Evolutionary conservation across 2,329 filamentous ascomycete genomes (phyloP).

Genomic region (Gremmenia infestans): DNA sequence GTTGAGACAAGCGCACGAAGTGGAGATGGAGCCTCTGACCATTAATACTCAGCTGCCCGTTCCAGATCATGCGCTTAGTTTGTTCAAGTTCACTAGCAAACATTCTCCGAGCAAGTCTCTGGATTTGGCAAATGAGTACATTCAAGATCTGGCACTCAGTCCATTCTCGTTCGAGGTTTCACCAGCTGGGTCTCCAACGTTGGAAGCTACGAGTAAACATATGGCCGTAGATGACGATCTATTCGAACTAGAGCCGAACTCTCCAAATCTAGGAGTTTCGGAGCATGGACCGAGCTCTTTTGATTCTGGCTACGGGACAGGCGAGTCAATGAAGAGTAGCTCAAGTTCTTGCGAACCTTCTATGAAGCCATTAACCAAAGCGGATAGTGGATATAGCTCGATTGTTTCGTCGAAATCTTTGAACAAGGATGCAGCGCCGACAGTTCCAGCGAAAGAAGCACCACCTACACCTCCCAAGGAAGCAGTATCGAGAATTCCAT

Average conservation of each 20-base stretch:
- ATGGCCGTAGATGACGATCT: conserved; percentile 44
- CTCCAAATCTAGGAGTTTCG: conserved; percentile 9
- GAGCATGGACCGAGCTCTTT: conserved; percentile 15
- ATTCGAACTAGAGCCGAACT: conserved; percentile 33
- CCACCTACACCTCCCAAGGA: conserved; percentile 18
- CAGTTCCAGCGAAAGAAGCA: conserved; percentile 11
- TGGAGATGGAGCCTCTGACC: conserved; percentile 10
- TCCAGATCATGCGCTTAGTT: conserved; percentile 14
- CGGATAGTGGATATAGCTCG: conserved; percentile 59
- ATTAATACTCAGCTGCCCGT: conserved; percentile 12
- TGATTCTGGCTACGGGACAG: conserved; percentile 23
- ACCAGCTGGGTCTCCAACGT: conserved; percentile 28
- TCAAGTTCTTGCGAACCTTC: conserved; percentile 10
- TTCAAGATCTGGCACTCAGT: conserved; percentile 27
- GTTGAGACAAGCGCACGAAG: conserved; percentile 13
- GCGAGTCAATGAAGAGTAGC: conserved; percentile 1
- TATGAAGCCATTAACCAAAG: conserved; percentile 45
- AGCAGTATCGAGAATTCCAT: conserved; percentile 8
- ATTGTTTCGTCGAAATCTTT: conserved; percentile 53
- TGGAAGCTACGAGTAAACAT: conserved; percentile 44
- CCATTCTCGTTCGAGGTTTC: conserved; percentile 34
- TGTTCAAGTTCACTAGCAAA: conserved; percentile 18
- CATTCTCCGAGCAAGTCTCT: conserved; percentile 20
- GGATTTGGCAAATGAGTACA: conserved; percentile 22
- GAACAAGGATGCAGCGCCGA: conserved; percentile 16